Evolutionary conservation across 1,284 basidiomycete genomes (phyloP).

Genomic region (Papiliotrema nemorosa): DNA sequence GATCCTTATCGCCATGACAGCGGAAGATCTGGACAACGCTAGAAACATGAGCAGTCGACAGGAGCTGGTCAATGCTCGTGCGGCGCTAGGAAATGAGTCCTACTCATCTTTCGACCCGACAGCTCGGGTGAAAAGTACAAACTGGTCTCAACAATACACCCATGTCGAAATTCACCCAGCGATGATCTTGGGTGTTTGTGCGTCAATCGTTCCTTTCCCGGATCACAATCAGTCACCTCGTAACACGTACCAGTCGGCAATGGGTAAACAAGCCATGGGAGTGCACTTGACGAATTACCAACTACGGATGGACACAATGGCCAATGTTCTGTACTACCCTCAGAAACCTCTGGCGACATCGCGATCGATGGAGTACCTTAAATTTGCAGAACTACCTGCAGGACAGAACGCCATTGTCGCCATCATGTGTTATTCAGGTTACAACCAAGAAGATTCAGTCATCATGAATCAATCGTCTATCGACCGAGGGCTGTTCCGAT

Average conservation of each 20-base stretch:
- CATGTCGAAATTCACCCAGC: constrained; percentile 99
- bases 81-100: constrained; percentile 54
- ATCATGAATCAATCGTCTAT: constrained; percentile 99
- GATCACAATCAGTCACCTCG: constrained; percentile 99
- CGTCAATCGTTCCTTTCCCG: constrained; percentile 98
- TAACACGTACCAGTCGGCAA: constrained; percentile 98
- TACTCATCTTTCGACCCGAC: constrained; percentile 66
- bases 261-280: constrained; percentile 99
- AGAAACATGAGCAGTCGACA: constrained; percentile 25
- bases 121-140: constrained; percentile 75
- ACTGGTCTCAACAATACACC: constrained; percentile 87
- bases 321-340: constrained; percentile 95
- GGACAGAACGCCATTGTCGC: constrained; percentile 98
- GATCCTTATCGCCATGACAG: constrained; percentile 98
- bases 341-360: constrained; percentile 98
- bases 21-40: constrained; percentile 87
- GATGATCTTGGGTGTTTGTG: constrained; percentile 98
- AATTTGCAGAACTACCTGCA: constrained; percentile 94
- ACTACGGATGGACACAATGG: constrained; percentile 98
- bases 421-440: constrained; percentile 97
- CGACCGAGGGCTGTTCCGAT: constrained; percentile 95
- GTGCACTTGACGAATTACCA: constrained; percentile 97
- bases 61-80: constrained; percentile 47
- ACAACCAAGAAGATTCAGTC: constrained; percentile 99
- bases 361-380: constrained; percentile 96